Conservation (phyloP, 179 eudicot species). For the Drosera spatulata region DNA sequence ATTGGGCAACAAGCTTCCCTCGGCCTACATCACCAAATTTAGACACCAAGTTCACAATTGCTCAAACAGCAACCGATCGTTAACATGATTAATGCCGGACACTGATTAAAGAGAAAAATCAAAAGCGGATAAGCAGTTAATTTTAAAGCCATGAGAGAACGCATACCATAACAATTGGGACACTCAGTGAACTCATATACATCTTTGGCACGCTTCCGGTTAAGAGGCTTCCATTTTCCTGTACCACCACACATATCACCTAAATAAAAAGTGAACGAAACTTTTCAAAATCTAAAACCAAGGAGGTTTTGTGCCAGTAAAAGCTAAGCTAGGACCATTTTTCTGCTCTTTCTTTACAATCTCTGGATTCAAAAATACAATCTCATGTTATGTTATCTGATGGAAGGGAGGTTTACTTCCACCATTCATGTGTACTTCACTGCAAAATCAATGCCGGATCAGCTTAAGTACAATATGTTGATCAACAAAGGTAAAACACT, state of each 20-base stretch:
- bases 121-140: no score
- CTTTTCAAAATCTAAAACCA: background rate
- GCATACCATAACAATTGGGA: slow-evolving; percentile 76
- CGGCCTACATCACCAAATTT: slow-evolving; percentile 41
- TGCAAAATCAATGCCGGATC: no score
- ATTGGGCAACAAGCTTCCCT: slow-evolving; percentile 98
- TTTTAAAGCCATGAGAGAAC: background rate
- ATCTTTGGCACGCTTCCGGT: slow-evolving; percentile 92
- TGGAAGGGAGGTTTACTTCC: no score
- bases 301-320: background rate
- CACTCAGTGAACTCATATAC: slow-evolving; percentile 88
- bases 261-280: slow-evolving; percentile 33
- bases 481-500: no score
- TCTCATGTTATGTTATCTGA: no score
- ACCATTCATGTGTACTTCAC: no score
- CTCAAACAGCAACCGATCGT: no score
- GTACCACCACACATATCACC: slow-evolving; percentile 99
- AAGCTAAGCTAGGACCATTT: background rate
- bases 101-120: no score
- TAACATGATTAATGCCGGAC: no score
- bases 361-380: no score
- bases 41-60: background rate
- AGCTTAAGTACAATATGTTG: no score
- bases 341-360: background rate
- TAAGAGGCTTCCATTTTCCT: slow-evolving; percentile 97